These are phyloP conservation scores for Phytopythium chamaehyphon DNA, from an alignment of 352 stramenopile genomes.

Conservation along the genomic window DNA sequence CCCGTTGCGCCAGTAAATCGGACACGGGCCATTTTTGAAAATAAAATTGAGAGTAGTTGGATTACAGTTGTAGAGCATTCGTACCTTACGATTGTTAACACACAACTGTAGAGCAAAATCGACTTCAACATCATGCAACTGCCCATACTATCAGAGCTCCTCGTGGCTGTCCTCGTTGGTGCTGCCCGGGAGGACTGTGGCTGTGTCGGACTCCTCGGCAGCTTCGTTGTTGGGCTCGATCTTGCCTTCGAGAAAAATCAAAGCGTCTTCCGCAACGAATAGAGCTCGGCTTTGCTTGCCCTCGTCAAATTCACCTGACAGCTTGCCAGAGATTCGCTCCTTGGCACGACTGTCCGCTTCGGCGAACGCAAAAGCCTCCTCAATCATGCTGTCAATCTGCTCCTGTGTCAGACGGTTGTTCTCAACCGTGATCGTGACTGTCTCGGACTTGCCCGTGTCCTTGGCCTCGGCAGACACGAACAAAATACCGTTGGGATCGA, in stretches of 20 bases:
- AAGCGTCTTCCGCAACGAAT: conserved; percentile 95
- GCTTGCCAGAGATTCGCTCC: conserved; percentile 95
- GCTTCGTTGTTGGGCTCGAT: conserved; percentile 97
- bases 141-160: conserved; percentile 89
- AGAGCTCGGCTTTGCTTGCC: conserved; percentile 89
- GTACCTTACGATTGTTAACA: too few relatives aligned
- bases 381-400: conserved; percentile 99
- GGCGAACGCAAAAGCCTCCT: conserved; percentile 97
- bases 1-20: too few relatives aligned
- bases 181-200: conserved; percentile 92
- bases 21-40: too few relatives aligned
- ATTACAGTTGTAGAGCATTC: too few relatives aligned
- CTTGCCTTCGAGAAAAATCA: conserved; percentile 99
- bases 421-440: conserved; percentile 99
- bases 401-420: conserved; percentile 98
- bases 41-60: too few relatives aligned
- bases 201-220: conserved; percentile 98
- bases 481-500: conserved; percentile 99
- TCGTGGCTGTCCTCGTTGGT: conserved; percentile 89
- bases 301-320: conserved; percentile 95
- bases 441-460: conserved; percentile 96
- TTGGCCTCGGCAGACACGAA: conserved; percentile 98
- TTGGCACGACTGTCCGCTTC: conserved; percentile 98
- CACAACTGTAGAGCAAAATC: too few relatives aligned
- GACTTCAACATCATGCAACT: not conserved